These are phyloP conservation scores for Chimonanthus salicifolius DNA, from an alignment of 164 flowering plant genomes.

Conservation along the genomic window DNA sequence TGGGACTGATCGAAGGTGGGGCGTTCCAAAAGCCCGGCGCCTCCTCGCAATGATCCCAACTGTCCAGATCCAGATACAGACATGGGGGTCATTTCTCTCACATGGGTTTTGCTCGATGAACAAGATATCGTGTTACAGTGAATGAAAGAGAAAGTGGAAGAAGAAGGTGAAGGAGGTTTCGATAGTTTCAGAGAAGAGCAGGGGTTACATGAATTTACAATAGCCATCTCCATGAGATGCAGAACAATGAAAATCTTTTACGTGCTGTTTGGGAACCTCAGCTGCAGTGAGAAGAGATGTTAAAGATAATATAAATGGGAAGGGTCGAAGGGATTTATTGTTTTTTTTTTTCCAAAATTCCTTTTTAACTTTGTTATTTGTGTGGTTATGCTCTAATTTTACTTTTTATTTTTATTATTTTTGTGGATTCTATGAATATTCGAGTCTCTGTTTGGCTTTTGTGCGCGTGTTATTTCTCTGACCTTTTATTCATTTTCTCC, in stretches of 20 bases:
- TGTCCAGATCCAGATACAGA: constrained; percentile 12
- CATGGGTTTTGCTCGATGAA: background rate
- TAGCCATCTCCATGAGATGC: constrained; percentile 3
- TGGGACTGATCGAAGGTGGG: constrained; percentile 27
- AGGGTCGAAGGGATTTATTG: background rate
- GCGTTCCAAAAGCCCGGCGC: constrained; percentile 21
- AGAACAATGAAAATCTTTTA: background rate
- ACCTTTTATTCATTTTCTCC: too few species aligned
- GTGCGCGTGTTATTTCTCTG: too few species aligned
- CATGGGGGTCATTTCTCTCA: background rate
- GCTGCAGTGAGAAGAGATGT: background rate
- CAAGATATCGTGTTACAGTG: background rate
- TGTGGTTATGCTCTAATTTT: too few species aligned
- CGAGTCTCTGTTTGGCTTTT: too few species aligned
- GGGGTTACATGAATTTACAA: background rate
- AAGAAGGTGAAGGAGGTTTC: background rate
- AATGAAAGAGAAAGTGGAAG: background rate
- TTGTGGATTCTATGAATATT: too few species aligned
- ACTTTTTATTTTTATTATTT: too few species aligned
- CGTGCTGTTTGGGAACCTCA: background rate
- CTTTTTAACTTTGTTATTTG: too few species aligned
- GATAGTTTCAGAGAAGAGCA: background rate
- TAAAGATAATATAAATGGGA: background rate
- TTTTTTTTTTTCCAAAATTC: too few species aligned
- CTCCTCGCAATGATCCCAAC: constrained; percentile 20